Conservation (phyloP, 345 rosid genomes). For the Eucalyptus caleyi region DNA sequence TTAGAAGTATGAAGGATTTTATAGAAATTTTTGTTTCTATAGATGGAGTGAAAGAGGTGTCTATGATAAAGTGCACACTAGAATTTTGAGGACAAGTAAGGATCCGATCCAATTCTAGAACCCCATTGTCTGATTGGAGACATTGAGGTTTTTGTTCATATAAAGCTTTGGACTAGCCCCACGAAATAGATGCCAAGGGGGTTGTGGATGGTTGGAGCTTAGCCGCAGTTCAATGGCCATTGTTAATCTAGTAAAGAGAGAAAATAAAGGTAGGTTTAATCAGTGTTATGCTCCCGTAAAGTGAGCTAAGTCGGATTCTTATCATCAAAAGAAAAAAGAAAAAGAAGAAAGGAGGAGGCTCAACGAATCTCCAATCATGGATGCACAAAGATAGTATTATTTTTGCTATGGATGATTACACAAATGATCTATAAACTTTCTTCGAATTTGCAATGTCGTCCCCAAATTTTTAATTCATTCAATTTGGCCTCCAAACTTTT, state of each 20-base stretch:
- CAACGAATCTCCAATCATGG: rapidly evolving
- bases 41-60: not conserved
- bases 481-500: rapidly evolving
- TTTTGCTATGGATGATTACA: not conserved
- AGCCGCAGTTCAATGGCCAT: rapidly evolving
- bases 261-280: not conserved
- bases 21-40: not conserved
- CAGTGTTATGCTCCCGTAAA: too few relatives aligned
- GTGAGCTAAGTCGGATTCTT: too few relatives aligned
- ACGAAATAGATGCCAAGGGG: rapidly evolving
- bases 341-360: not conserved
- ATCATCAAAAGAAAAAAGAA: too few relatives aligned
- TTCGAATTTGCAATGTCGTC: rapidly evolving
- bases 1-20: not conserved
- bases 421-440: rapidly evolving
- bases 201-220: not conserved
- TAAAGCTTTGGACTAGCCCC: not conserved
- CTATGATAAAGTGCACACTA: not conserved
- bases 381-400: not conserved
- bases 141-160: too few relatives aligned
- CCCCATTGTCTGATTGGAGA: too few relatives aligned
- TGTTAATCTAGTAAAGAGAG: not conserved
- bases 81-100: not conserved
- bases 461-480: not conserved
- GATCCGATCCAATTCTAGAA: not conserved